A percentile compares a stretch with the other conserved stretches of the same genome.
phyloP scores from a whole-genome alignment of 1,284 basidiomycete genomes.

The Spongispora temasekensis region DNA sequence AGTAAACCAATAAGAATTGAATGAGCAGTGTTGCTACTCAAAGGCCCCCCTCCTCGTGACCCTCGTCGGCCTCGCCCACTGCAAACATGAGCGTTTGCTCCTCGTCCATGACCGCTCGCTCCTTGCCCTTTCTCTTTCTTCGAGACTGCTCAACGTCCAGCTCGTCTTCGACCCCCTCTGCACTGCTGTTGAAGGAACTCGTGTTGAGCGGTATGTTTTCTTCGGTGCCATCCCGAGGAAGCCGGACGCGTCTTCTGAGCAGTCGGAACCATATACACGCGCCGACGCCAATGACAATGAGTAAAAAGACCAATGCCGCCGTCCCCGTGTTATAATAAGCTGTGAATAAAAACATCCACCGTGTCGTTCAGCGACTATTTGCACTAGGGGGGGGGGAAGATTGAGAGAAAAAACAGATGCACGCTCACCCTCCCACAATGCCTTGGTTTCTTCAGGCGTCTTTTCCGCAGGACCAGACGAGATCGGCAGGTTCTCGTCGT shows the following conservation, averaged over 20 bases:
- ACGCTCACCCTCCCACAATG: conserved; percentile 82
- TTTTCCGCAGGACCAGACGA: conserved; percentile 44
- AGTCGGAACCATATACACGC: conserved; percentile 73
- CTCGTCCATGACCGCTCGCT: conserved; percentile 34
- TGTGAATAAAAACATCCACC: conserved; percentile 26
- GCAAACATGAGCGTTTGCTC: conserved; percentile 42
- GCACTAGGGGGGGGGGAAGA: not conserved
- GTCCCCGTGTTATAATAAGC: conserved; percentile 94
- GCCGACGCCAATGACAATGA: conserved; percentile 73
- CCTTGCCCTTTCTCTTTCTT: conserved; percentile 44
- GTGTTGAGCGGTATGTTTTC: conserved; percentile 61
- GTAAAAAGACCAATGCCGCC: conserved; percentile 76
- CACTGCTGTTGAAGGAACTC: too few species aligned
- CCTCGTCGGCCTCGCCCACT: conserved; percentile 50
- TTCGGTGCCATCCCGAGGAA: conserved; percentile 39
- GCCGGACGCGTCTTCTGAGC: conserved; percentile 46
- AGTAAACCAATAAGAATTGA: too few species aligned
- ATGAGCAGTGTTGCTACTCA: not conserved
- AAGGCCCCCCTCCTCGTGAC: too few species aligned
- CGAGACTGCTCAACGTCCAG: conserved; percentile 32
- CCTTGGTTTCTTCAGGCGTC: conserved; percentile 65
- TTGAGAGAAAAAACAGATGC: too few species aligned
- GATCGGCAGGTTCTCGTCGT: conserved; percentile 41
- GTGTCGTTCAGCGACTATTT: not conserved
- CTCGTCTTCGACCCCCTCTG: conserved; percentile 38